phyloP scores from a whole-genome alignment of 2,329 filamentous ascomycete species.

The Ophiostoma pallidulum region DNA sequence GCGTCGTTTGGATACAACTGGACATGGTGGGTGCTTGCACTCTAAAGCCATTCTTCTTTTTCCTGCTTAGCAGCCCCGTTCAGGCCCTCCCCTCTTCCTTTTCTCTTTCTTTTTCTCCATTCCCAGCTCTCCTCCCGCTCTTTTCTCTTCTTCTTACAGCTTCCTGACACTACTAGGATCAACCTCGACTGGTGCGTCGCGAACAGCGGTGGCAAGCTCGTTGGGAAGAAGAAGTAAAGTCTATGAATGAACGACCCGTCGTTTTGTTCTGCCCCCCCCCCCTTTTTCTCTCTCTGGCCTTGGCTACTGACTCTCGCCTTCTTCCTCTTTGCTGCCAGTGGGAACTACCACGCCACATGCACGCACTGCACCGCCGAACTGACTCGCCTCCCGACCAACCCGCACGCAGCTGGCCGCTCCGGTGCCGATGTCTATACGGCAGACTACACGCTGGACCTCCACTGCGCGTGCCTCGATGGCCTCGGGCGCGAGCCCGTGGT shows the following conservation, averaged over 20 bases:
- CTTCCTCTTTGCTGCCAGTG: constrained; percentile 17
- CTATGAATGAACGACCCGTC: no score
- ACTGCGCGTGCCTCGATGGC: constrained; percentile 18
- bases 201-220: constrained; percentile 21
- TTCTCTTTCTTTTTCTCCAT: no score
- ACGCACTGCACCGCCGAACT: constrained; percentile 13
- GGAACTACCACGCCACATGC: constrained; percentile 20
- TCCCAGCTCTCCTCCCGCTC: no score
- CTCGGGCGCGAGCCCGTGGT: not conserved
- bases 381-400: not conserved
- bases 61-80: no score
- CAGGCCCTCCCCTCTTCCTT: no score
- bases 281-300: not conserved
- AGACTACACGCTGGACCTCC: constrained; percentile 17
- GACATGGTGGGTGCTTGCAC: constrained; percentile 27
- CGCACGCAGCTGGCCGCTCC: constrained; percentile 1
- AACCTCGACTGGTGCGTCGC: constrained; percentile 26
- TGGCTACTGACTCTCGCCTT: not conserved
- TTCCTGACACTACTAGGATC: no score
- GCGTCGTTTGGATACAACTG: constrained; percentile 29
- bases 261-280: not conserved
- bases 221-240: constrained; percentile 15
- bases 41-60: no score
- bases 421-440: not conserved
- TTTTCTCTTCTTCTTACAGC: no score